Conservation (phyloP, 257 asterid species). For the Lycium barbarum region DNA sequence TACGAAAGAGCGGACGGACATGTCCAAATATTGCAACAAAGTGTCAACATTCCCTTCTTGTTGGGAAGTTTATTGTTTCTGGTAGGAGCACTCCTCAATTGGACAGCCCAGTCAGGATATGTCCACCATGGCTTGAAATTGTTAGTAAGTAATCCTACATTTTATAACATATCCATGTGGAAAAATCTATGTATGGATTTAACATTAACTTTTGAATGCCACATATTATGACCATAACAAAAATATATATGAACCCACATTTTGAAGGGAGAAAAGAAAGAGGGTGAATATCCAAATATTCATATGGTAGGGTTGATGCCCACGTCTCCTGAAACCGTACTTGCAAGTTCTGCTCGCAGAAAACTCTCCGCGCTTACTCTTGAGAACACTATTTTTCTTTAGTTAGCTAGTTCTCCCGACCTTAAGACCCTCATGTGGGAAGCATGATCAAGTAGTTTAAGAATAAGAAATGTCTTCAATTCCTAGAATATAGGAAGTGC, state of each 20-base stretch:
- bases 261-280: not conserved
- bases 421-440: not conserved
- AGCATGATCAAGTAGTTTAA: not conserved
- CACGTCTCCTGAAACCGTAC: not conserved
- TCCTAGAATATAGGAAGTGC: not conserved
- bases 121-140: conserved; percentile 58
- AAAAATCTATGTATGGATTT: not conserved
- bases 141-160: conserved; percentile 47
- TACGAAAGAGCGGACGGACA: conserved; percentile 86
- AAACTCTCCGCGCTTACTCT: not conserved
- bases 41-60: conserved; percentile 76
- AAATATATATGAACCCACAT: not conserved
- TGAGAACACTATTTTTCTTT: not conserved
- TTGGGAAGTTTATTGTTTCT: conserved; percentile 73
- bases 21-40: conserved; percentile 77
- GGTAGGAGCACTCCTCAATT: conserved; percentile 63
- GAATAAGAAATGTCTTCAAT: not conserved
- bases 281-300: not conserved
- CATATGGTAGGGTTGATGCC: not conserved
- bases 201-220: not conserved
- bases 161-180: not conserved
- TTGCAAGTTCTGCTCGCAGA: not conserved
- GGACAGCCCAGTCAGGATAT: conserved; percentile 48
- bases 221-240: not conserved
- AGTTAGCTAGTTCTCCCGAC: not conserved